phyloP scores from a whole-genome alignment of 192 early-diverging fungal species.

The Linderina pennispora region DNA sequence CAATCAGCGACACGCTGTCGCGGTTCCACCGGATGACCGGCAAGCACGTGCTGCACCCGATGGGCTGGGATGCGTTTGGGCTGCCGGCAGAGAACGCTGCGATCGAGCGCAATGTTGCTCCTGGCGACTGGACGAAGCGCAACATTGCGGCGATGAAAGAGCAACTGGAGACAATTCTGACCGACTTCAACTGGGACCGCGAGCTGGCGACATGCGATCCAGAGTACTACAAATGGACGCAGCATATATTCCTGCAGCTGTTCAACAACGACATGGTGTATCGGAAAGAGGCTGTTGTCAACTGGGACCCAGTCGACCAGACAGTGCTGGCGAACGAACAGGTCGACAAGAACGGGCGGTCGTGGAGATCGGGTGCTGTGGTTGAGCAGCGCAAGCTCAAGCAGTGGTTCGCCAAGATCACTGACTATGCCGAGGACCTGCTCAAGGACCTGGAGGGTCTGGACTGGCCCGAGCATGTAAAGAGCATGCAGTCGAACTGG shows the following conservation, averaged over 20 bases:
- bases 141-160: slow-evolving; percentile 84
- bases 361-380: slow-evolving; percentile 86
- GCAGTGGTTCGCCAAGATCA: slow-evolving; percentile 94
- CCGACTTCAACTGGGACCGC: slow-evolving; percentile 90
- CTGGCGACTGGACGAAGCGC: slow-evolving; percentile 70
- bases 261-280: slow-evolving; percentile 75
- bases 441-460: slow-evolving; percentile 68
- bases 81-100: slow-evolving; percentile 98
- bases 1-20: slow-evolving; percentile 81
- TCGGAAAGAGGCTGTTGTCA: slow-evolving; percentile 84
- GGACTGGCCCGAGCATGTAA: slow-evolving; percentile 87
- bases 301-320: slow-evolving; percentile 96
- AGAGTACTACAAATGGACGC: slow-evolving; percentile 92
- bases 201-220: slow-evolving; percentile 85
- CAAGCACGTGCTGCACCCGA: slow-evolving; percentile 76
- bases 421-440: slow-evolving; percentile 74
- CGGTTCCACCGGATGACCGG: slow-evolving; percentile 74
- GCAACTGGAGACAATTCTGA: slow-evolving; percentile 66
- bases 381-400: slow-evolving; percentile 79
- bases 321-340: slow-evolving; percentile 97
- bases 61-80: slow-evolving; percentile 98
- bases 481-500: slow-evolving; percentile 88
- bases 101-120: slow-evolving; percentile 71
- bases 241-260: slow-evolving; percentile 77
- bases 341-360: slow-evolving; percentile 79